These are phyloP conservation scores for Fagopyrum homotropicum DNA, from an alignment of 148 eudicot species.

Conservation along the genomic window DNA sequence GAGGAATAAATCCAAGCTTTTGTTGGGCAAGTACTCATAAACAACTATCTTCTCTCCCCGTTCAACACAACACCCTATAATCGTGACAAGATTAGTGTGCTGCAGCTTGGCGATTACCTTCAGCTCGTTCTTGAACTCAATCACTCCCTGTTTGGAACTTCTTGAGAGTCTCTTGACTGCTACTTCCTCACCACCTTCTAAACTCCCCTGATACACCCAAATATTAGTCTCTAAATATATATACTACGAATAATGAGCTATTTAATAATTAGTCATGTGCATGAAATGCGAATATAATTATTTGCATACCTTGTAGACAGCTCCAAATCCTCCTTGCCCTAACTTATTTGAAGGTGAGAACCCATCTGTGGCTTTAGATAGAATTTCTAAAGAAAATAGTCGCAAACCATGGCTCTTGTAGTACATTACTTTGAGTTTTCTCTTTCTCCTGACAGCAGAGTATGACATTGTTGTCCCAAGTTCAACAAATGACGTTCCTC, in stretches of 20 bases:
- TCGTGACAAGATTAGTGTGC: slow-evolving; percentile 24
- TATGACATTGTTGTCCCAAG: neutral
- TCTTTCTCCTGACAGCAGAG: slow-evolving; percentile 10
- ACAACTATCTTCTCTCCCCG: slow-evolving; percentile 22
- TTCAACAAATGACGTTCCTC: slow-evolving; percentile 6
- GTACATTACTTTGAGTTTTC: slow-evolving; percentile 8
- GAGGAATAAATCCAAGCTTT: slow-evolving; percentile 18
- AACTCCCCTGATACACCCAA: slow-evolving; percentile 14
- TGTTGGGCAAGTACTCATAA: slow-evolving; percentile 23
- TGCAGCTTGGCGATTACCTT: slow-evolving; percentile 25
- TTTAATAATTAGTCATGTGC: no score
- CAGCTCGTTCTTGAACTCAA: slow-evolving; percentile 22
- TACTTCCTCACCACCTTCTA: slow-evolving; percentile 17
- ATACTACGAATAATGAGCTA: no score
- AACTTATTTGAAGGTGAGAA: slow-evolving; percentile 29
- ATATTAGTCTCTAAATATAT: no score
- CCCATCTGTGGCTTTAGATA: slow-evolving; percentile 25
- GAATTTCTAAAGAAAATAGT: slow-evolving; percentile 24
- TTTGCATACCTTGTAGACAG: slow-evolving; percentile 37
- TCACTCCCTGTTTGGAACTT: slow-evolving; percentile 16
- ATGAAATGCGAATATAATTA: no score
- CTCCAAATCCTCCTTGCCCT: slow-evolving; percentile 38
- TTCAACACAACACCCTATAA: slow-evolving; percentile 22
- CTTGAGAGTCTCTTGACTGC: slow-evolving; percentile 27
- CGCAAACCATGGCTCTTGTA: slow-evolving; percentile 23